Conservation (phyloP, 106 monocot species). For the Narthecium ossifragum region DNA sequence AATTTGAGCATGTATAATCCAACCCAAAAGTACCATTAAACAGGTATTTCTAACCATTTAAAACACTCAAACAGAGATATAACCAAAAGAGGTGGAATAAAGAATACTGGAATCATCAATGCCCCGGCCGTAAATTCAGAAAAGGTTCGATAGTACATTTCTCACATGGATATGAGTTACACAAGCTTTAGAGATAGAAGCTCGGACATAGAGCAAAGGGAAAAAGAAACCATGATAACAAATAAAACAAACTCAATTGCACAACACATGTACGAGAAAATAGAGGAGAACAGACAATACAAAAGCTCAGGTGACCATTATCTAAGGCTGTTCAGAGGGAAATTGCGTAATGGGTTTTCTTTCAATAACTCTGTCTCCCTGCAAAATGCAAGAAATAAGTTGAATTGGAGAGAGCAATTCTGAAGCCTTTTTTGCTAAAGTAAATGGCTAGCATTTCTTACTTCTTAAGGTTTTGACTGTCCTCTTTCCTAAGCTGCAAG, state of each 20-base stretch:
- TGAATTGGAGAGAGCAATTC: too few species aligned
- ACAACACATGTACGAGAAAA: not conserved
- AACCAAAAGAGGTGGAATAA: too few species aligned
- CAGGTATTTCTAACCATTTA: too few species aligned
- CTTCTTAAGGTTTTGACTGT: slow-evolving; percentile 58
- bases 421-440: too few species aligned
- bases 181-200: slow-evolving; percentile 2
- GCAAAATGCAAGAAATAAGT: slow-evolving; percentile 11
- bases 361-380: slow-evolving; percentile 90
- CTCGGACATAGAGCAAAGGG: not conserved
- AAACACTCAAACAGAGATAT: too few species aligned
- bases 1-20: too few species aligned
- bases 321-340: slow-evolving; percentile 45
- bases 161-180: not conserved
- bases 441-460: slow-evolving; percentile 28
- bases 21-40: too few species aligned
- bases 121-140: too few species aligned
- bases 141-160: too few species aligned
- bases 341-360: slow-evolving; percentile 84
- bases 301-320: slow-evolving; percentile 9
- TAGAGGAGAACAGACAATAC: not conserved
- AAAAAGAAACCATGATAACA: not conserved
- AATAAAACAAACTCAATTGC: not conserved
- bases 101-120: too few species aligned
- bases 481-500: slow-evolving; percentile 44